Evolutionary conservation across 208 protist species (phyloP).

Genomic region (Naegleria gruberi): DNA sequence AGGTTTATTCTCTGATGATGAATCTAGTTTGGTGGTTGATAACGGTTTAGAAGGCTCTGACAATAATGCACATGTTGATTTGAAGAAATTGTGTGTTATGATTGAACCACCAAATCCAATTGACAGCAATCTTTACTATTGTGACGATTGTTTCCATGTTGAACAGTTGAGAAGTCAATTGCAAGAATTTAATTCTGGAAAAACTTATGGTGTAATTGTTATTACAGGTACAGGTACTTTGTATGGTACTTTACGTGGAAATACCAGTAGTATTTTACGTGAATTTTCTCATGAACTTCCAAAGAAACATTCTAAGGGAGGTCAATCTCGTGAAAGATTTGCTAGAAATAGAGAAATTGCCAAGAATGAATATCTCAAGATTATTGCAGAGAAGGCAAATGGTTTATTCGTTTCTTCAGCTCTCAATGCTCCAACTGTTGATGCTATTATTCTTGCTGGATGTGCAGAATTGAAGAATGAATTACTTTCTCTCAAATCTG

Average conservation of each 20-base stretch:
- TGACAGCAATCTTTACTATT: constrained; percentile 96
- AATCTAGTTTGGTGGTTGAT: background rate
- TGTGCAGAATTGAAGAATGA: constrained; percentile 99
- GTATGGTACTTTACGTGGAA: constrained; percentile 94
- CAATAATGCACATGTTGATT: constrained; percentile 81
- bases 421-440: constrained; percentile 94
- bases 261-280: constrained; percentile 88
- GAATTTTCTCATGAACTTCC: constrained; percentile 98
- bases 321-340: constrained; percentile 99
- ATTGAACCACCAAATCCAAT: constrained; percentile 98
- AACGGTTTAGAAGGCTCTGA: background rate
- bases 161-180: constrained; percentile 93
- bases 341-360: constrained; percentile 97
- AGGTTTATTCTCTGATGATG: background rate
- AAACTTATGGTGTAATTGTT: constrained; percentile 99
- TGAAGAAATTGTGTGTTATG: constrained; percentile 97
- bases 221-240: constrained; percentile 97
- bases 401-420: constrained; percentile 97
- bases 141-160: constrained; percentile 95
- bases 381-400: constrained; percentile 92
- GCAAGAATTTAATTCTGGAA: constrained; percentile 96
- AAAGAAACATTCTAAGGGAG: constrained; percentile 99
- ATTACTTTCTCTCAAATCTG: constrained; percentile 79
- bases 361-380: constrained; percentile 98
- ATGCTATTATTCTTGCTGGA: constrained; percentile 96